Percentiles rank a stretch among this genome's conserved stretches.
Evolutionary conservation across 2,329 filamentous ascomycete species (phyloP).

Genomic region (Chaetomiaceae sp.): DNA sequence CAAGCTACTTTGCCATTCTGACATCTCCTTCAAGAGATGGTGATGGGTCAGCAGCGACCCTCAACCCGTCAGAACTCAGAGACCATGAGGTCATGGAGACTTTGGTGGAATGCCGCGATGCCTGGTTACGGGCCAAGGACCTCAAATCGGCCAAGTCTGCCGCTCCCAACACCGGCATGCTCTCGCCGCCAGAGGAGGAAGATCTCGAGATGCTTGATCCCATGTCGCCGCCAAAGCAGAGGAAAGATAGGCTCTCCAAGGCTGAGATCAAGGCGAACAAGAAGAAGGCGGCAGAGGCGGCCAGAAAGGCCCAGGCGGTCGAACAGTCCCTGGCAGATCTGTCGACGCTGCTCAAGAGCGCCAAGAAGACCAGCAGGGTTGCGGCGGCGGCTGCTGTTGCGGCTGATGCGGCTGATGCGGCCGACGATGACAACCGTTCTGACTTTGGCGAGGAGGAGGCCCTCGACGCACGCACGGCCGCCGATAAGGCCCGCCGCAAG

Average conservation of each 20-base stretch:
- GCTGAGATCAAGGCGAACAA: constrained; percentile 35
- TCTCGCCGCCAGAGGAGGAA: constrained; percentile 34
- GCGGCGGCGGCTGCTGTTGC: constrained; percentile 36
- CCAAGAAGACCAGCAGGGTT: constrained; percentile 37
- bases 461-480: constrained; percentile 72
- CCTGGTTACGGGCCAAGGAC: constrained; percentile 72
- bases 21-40: constrained; percentile 68
- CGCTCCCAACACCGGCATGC: constrained; percentile 30
- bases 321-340: constrained; percentile 69
- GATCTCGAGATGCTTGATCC: constrained; percentile 26
- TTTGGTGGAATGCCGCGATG: constrained; percentile 70
- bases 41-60: constrained; percentile 49
- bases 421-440: constrained; percentile 59
- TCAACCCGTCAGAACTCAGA: constrained; percentile 74
- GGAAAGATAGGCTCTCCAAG: constrained; percentile 33
- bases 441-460: constrained; percentile 90
- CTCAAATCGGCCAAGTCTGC: constrained; percentile 47
- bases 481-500: constrained; percentile 84
- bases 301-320: constrained; percentile 51
- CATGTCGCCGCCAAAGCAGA: constrained; percentile 22
- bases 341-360: constrained; percentile 53
- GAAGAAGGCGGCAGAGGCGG: constrained; percentile 42
- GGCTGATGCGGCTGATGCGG: constrained; percentile 39
- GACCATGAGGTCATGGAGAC: constrained; percentile 90
- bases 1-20: constrained; percentile 93